These are phyloP conservation scores for Hydnum rufescens DNA, from an alignment of 768 basidiomycete species.

Conservation along the genomic window DNA sequence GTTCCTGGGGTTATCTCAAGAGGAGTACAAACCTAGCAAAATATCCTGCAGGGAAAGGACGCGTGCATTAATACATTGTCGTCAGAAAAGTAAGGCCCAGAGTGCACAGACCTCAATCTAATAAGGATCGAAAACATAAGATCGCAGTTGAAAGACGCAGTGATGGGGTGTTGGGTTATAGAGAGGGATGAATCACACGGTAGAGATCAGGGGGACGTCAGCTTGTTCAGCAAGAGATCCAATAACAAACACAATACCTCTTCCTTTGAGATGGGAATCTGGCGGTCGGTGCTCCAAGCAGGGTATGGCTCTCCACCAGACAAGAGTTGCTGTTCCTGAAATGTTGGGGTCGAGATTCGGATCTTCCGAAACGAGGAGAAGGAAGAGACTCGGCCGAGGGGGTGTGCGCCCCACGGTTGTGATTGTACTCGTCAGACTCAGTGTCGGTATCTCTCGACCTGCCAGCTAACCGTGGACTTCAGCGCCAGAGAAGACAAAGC, in stretches of 20 bases:
- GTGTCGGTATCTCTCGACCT: conserved; percentile 29
- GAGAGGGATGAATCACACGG: neutral
- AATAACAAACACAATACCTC: conserved; percentile 8
- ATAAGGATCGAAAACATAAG: no score
- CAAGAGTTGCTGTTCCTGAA: conserved; percentile 36
- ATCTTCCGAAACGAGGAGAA: conserved; percentile 35
- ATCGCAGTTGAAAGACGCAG: no score
- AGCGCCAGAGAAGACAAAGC: neutral
- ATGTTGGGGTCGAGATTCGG: conserved; percentile 61
- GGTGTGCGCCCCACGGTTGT: conserved; percentile 33
- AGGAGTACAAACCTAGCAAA: no score
- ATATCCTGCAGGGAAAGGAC: no score
- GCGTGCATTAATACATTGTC: no score
- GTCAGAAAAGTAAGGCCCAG: no score
- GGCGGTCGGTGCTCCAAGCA: conserved; percentile 80
- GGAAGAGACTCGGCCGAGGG: conserved; percentile 57
- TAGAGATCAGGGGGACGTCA: neutral
- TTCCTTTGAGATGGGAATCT: conserved; percentile 95
- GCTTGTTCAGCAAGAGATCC: neutral
- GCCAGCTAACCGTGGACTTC: neutral
- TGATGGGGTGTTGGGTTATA: neutral
- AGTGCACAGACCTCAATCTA: no score
- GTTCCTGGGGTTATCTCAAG: no score
- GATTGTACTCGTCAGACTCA: conserved; percentile 57
- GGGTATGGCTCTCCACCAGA: conserved; percentile 72